Conservation (phyloP, 176 grass and related monocot genomes). For the Aechmea fasciata region DNA sequence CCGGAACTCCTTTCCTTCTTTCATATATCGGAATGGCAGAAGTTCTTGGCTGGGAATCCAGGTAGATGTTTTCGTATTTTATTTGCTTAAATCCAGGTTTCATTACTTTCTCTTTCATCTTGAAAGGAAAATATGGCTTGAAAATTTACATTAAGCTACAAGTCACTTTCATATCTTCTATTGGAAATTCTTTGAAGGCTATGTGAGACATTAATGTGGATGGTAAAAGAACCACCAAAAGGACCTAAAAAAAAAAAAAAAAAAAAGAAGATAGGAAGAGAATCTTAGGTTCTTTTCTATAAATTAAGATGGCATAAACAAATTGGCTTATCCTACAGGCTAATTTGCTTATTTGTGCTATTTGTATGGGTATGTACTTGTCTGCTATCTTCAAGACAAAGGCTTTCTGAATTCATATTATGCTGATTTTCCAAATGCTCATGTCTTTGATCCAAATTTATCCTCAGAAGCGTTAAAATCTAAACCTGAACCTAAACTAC, state of each 20-base stretch:
- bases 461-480: slow-evolving; percentile 24
- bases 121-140: neutral
- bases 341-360: no score
- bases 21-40: slow-evolving; percentile 95
- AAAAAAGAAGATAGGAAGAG: no score
- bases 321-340: no score
- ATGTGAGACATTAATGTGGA: no score
- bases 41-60: slow-evolving; percentile 92
- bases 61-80: slow-evolving; percentile 31
- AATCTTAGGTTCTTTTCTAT: no score
- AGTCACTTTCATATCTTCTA: no score
- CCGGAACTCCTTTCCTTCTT: slow-evolving; percentile 77
- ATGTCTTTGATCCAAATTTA: slow-evolving; percentile 65
- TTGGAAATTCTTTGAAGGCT: no score
- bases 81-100: neutral
- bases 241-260: no score
- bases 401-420: slow-evolving; percentile 91
- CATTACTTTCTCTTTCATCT: neutral
- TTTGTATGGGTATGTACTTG: no score
- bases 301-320: no score
- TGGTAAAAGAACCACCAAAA: no score
- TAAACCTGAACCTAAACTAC: slow-evolving; percentile 66
- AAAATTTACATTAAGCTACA: no score
- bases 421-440: slow-evolving; percentile 83
- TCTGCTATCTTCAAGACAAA: slow-evolving; percentile 12